Evolutionary conservation across 352 stramenopile genomes (phyloP).

Genomic region (Phytophthora pseudosyringae): DNA sequence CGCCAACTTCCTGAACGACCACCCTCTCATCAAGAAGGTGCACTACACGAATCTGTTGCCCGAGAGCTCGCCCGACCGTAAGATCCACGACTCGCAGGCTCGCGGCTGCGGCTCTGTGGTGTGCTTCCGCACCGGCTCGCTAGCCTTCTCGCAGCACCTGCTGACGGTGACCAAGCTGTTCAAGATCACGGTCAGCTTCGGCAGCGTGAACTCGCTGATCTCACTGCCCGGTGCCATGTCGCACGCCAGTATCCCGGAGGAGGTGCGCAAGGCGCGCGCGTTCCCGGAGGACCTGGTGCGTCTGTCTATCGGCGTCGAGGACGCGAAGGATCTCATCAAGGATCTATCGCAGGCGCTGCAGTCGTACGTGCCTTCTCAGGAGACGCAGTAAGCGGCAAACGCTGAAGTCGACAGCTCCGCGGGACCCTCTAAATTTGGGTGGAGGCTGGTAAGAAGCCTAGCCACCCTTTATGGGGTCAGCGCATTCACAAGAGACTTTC

Average conservation of each 20-base stretch:
- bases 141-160: conserved; percentile 90
- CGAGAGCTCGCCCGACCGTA: conserved; percentile 60
- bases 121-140: conserved; percentile 89
- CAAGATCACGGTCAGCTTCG: conserved; percentile 95
- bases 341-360: conserved; percentile 93
- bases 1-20: conserved; percentile 88
- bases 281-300: conserved; percentile 95
- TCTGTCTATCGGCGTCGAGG: conserved; percentile 95
- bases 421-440: conserved; percentile 42
- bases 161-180: conserved; percentile 94
- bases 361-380: conserved; percentile 59
- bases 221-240: conserved; percentile 95
- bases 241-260: conserved; percentile 93
- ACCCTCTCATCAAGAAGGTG: conserved; percentile 85
- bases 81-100: conserved; percentile 89
- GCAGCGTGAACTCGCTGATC: conserved; percentile 93
- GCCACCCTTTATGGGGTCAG: conserved; percentile 42
- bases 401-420: conserved; percentile 13
- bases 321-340: conserved; percentile 93
- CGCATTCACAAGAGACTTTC: conserved; percentile 14
- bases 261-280: conserved; percentile 89
- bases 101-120: conserved; percentile 89
- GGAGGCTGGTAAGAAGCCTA: conserved; percentile 35
- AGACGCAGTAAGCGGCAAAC: conserved; percentile 19
- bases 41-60: conserved; percentile 93